Base-by-base conservation (phyloP, 73 alveolate species). In the Uronychia setigera region DNA sequence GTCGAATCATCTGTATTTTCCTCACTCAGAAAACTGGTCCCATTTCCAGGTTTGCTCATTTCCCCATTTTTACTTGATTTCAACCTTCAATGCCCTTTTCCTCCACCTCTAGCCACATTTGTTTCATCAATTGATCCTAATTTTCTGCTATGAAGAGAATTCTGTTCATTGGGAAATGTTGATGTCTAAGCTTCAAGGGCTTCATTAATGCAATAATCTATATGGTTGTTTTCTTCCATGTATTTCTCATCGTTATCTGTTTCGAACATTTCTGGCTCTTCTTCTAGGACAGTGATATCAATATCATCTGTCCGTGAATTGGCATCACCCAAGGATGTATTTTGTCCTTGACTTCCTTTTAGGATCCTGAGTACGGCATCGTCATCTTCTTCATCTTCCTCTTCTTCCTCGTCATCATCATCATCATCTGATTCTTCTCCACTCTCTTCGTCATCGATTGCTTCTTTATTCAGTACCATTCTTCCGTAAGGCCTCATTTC, bases 401-500 rank as follows among this genome's bases (percentile, higher is more conserved):
- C 67, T 19, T 46, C 67, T 11, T 5, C n/a, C 67, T 46, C 67
- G 19, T 46, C 67, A 46, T 46, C 67, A 46, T 46, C 67, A 11
- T 5, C 19, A 19, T 46, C 67, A 5, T 46, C 67, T 19, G 5
- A 5, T 11, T 5, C 5, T 19, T 46, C 67, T 46, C 67, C 67
- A 46, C 67, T 46, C 67, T 46, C 67, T 11, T 46, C 67, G 67
- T 46, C 67, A 46, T 46, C 67, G n/a, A n/a, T n/a, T n/a, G n/a
- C n/a, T n/a, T n/a, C n/a, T n/a, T n/a, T n/a, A n/a, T n/a, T n/a
- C n/a, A n/a, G n/a, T 19, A 46, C 67, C 67, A 46, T 46, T 46
- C 19, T 19, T 11, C 67, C 67, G 67, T 46, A 5, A 19, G n/a
- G n/a, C 67, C n/a, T 46, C 67, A 19, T 11, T 5, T 5, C 5